phyloP scores from a whole-genome alignment of 768 basidiomycete genomes.

The Dacryopinax primogenitus region DNA sequence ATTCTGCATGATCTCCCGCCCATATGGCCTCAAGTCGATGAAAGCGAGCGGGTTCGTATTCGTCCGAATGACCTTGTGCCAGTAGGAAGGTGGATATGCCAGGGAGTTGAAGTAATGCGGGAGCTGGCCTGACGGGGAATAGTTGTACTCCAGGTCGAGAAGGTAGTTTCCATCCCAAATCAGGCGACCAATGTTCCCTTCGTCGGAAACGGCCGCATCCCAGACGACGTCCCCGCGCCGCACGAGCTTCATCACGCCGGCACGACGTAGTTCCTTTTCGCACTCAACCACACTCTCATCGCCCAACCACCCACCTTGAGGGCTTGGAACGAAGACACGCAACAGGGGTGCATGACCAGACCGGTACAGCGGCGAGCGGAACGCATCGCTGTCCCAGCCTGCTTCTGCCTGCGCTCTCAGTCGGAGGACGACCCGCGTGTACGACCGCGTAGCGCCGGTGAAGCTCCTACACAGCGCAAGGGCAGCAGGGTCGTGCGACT shows the following conservation, averaged over 20 bases:
- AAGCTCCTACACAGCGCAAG: background rate
- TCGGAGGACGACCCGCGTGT: slow-evolving; percentile 66
- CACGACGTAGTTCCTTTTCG: slow-evolving; percentile 62
- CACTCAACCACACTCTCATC: slow-evolving; percentile 71
- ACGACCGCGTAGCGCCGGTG: slow-evolving; percentile 53
- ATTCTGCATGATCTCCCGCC: slow-evolving; percentile 57
- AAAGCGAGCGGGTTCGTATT: slow-evolving; percentile 40
- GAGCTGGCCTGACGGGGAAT: slow-evolving; percentile 59
- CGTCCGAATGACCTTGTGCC: slow-evolving; percentile 69
- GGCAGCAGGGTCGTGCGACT: slow-evolving; percentile 27
- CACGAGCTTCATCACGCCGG: slow-evolving; percentile 50
- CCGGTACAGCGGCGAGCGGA: slow-evolving; percentile 60
- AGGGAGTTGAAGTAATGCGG: slow-evolving; percentile 68
- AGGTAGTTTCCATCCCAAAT: slow-evolving; percentile 79
- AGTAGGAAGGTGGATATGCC: slow-evolving; percentile 78
- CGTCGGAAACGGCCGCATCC: slow-evolving; percentile 77
- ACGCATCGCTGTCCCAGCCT: slow-evolving; percentile 28
- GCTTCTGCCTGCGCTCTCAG: slow-evolving; percentile 69
- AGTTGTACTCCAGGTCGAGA: slow-evolving; percentile 77
- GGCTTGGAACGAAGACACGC: slow-evolving; percentile 72
- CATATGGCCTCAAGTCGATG: slow-evolving; percentile 67
- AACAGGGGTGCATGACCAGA: slow-evolving; percentile 60
- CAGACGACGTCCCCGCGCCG: slow-evolving; percentile 72
- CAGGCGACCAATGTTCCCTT: slow-evolving; percentile 69
- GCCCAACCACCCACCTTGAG: slow-evolving; percentile 75